Evolutionary conservation across 345 rosid species (phyloP).

Genomic region (Capsella bursapastoris): DNA sequence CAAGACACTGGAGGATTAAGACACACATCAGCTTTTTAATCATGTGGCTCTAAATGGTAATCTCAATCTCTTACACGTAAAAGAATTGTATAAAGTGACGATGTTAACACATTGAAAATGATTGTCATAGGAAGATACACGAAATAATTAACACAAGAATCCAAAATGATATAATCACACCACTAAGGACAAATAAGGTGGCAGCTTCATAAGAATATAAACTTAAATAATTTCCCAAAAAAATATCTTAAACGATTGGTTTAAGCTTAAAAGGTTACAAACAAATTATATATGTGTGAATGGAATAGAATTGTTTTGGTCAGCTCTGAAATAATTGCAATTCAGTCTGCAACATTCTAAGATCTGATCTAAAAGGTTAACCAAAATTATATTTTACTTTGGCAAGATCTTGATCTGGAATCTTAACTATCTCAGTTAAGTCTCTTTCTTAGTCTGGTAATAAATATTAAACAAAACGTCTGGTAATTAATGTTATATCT

Average conservation of each 20-base stretch:
- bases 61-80: constrained; percentile 7
- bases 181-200: constrained; percentile 15
- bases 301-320: constrained; percentile 24
- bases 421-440: constrained; percentile 28
- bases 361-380: constrained; percentile 31
- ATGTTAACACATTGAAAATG: constrained; percentile 14
- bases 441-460: neutral
- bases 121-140: neutral
- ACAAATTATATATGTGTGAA: constrained; percentile 20
- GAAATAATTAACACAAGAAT: constrained; percentile 8
- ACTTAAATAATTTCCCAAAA: neutral
- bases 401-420: constrained; percentile 48
- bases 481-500: constrained; percentile 29
- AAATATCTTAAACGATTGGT: constrained; percentile 6
- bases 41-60: constrained; percentile 14
- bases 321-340: constrained; percentile 36
- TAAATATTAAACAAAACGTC: neutral
- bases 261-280: constrained; percentile 2
- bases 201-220: constrained; percentile 33
- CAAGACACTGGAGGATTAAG: constrained; percentile 21
- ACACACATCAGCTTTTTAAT: constrained; percentile 10
- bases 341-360: constrained; percentile 38
- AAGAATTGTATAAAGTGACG: constrained; percentile 19
- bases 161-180: constrained; percentile 9
- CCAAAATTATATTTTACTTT: constrained; percentile 25